These are phyloP conservation scores for Ustanciosporium gigantosporum DNA, from an alignment of 1,284 basidiomycete species.

Conservation along the genomic window DNA sequence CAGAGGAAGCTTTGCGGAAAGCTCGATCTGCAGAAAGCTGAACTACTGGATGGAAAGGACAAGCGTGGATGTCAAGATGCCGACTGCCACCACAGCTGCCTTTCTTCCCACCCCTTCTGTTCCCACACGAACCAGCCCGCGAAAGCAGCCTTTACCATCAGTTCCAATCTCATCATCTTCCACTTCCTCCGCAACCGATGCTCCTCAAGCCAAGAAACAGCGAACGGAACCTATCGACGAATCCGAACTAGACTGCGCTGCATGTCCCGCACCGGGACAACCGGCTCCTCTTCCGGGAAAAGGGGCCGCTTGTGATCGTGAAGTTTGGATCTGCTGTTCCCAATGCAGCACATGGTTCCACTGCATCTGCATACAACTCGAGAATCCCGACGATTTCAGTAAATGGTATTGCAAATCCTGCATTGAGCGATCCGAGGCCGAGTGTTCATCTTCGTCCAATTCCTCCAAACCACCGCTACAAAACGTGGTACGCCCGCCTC, in stretches of 20 bases:
- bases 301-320: constrained; percentile 31
- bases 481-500: constrained; percentile 29
- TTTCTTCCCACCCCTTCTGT: too few species aligned
- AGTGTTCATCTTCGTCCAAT: constrained; percentile 13
- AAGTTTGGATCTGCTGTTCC: constrained; percentile 48
- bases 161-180: too few species aligned
- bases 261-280: constrained; percentile 20
- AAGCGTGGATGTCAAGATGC: too few species aligned
- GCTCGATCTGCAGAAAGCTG: too few species aligned
- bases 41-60: too few species aligned
- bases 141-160: too few species aligned
- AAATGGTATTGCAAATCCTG: constrained; percentile 50
- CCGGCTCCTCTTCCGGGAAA: constrained; percentile 22
- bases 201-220: constrained; percentile 4
- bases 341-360: constrained; percentile 51
- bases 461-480: constrained; percentile 8
- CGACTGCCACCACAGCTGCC: too few species aligned
- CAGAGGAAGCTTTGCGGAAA: too few species aligned
- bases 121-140: too few species aligned
- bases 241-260: constrained; percentile 38
- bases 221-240: constrained; percentile 28
- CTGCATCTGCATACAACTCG: constrained; percentile 40
- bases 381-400: constrained; percentile 36
- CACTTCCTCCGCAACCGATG: too few species aligned
- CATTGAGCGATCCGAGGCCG: constrained; percentile 11